Evolutionary conservation across 257 asterid genomes (phyloP).

Genomic region (Fraxinus pennsylvanica): DNA sequence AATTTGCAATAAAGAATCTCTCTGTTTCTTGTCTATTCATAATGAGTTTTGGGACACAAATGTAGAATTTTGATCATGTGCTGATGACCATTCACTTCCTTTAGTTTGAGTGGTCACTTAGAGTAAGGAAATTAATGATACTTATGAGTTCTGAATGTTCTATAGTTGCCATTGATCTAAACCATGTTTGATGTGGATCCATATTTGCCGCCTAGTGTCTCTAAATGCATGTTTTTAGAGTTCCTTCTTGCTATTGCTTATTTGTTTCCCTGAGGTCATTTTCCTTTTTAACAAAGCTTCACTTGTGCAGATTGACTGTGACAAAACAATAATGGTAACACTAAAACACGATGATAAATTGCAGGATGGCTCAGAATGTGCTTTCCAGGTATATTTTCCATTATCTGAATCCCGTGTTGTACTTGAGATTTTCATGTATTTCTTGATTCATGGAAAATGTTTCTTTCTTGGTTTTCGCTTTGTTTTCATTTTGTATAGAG

Average conservation of each 20-base stretch:
- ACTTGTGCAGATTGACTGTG: conserved; percentile 83
- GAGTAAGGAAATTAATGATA: not conserved
- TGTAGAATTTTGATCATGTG: not conserved
- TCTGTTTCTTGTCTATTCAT: not conserved
- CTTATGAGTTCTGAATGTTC: not conserved
- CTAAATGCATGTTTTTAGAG: not conserved
- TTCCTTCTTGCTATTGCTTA: not conserved
- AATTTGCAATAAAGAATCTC: not conserved
- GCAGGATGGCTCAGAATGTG: conserved; percentile 91
- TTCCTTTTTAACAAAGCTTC: conserved; percentile 25
- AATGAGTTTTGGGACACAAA: not conserved
- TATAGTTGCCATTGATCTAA: not conserved
- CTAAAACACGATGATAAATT: conserved; percentile 91
- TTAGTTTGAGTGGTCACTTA: not conserved
- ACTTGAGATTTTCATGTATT: conserved; percentile 5
- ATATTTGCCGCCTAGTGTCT: not conserved
- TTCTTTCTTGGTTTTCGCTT: not conserved
- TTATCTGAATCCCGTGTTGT: not conserved
- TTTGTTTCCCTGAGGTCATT: conserved; percentile 10
- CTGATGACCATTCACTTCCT: not conserved
- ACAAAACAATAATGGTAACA: conserved; percentile 92
- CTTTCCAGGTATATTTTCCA: conserved; percentile 74
- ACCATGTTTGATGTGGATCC: not conserved
- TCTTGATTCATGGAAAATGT: conserved; percentile 2
- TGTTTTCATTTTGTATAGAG: not conserved